Base-by-base conservation (phyloP, 1,284 basidiomycete species). In the Dichomitus squalens region DNA sequence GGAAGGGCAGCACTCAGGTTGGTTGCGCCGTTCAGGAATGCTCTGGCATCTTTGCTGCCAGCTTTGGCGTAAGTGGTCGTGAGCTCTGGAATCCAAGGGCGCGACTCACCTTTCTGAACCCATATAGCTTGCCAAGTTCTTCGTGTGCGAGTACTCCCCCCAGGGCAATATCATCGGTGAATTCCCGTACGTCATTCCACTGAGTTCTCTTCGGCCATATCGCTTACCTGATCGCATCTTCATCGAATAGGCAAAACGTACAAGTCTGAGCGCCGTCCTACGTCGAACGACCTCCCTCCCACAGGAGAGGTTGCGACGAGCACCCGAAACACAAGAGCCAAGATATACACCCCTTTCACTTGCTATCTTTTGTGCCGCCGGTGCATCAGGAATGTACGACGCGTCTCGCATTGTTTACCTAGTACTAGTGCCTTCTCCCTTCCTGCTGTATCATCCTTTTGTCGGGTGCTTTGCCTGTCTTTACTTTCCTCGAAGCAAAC, bases 61-160 rank as follows among this genome's bases (percentile, higher is more conserved):
- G 72, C 48, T 84, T 76, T 63, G 83, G 81, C 57, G 84, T 87
- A 66, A 56, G 81, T 78, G 8, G 8, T n/a, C 27, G 25, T 2
- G 4, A 5, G 7, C 12, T 16, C 6, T 9, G 47, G 39, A 4
- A n/a, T n/a, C 9, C 20, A 11, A 9, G 16, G 11, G 7, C 11
- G 35, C 9, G n/a, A 36, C 35, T 36, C 16, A 36, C 16, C 12
- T 36, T n/a, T 12, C 35, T 36, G 9, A 9, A 9, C 6, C 31
- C 33, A 27, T 34, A 35, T 36, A 58, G 85, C 64, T 70, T 58
- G 82, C 85, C 18, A 77, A 81, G 57, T 88, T 73, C 70, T 82
- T 78, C 65, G 87, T 88, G 29, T 90, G 87, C 73, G 86, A 89
- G 72, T 90, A 90, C 69, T 79, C 70, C 35, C 76, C 79, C 7